Conservation (phyloP, 768 basidiomycete genomes). For the Strobilomyces echinocephalus region DNA sequence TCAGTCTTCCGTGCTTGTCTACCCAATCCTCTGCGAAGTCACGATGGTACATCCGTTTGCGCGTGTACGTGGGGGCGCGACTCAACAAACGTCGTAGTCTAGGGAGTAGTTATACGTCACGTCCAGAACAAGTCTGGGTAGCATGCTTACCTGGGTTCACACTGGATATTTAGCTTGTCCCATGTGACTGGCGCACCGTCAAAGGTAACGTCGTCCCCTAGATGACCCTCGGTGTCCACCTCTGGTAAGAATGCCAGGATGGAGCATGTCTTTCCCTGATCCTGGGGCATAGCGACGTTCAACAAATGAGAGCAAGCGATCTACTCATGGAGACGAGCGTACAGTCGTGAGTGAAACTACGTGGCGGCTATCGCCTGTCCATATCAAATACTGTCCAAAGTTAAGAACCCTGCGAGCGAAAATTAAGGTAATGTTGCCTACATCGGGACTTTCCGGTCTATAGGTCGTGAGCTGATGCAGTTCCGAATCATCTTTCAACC, state of each 20-base stretch:
- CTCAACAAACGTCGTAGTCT: conserved; percentile 38
- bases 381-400: conserved; percentile 21
- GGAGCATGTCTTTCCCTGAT: conserved; percentile 38
- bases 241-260: conserved; percentile 39
- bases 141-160: conserved; percentile 36
- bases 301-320: neutral
- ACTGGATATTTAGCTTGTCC: conserved; percentile 31
- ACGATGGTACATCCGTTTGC: conserved; percentile 35
- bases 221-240: conserved; percentile 32
- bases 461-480: conserved; percentile 31
- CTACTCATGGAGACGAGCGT: conserved; percentile 2
- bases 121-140: neutral
- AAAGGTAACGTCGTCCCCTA: conserved; percentile 22
- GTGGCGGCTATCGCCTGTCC: conserved; percentile 27
- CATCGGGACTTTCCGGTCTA: conserved; percentile 19
- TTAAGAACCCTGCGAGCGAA: neutral
- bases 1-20: conserved; percentile 47
- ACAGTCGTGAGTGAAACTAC: conserved; percentile 21
- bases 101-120: conserved; percentile 9
- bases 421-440: conserved; percentile 4
- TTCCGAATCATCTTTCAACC: conserved; percentile 42
- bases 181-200: conserved; percentile 31
- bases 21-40: conserved; percentile 46
- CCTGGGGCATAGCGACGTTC: conserved; percentile 7
- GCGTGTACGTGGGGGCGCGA: conserved; percentile 33